Conservation (phyloP, 108 stramenopile genomes). For the Nannochloropsis granulata region DNA sequence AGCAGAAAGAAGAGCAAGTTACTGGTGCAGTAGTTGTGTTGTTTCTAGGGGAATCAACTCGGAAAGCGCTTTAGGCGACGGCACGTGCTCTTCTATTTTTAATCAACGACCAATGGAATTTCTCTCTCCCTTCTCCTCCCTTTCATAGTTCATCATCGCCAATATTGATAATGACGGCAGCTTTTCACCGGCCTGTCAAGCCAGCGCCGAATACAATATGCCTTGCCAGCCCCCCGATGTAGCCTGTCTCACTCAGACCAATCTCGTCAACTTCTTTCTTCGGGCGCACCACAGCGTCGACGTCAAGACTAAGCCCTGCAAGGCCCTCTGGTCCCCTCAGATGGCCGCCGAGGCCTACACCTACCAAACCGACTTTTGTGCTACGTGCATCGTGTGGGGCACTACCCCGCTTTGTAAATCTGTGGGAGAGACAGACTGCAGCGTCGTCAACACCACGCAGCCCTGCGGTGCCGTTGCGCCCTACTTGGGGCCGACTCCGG, state of each 20-base stretch:
- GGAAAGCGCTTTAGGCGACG: too few relatives aligned
- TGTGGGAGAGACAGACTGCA: background rate
- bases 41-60: too few relatives aligned
- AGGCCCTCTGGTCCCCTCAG: background rate
- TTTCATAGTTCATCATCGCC: background rate
- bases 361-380: background rate
- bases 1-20: background rate
- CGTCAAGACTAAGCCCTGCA: background rate
- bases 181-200: background rate
- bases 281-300: background rate
- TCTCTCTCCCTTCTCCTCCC: background rate
- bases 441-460: background rate
- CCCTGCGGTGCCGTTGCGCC: background rate
- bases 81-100: too few relatives aligned
- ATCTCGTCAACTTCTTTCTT: background rate
- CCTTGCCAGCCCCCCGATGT: background rate
- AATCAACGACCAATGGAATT: background rate
- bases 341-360: background rate
- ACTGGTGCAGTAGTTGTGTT: too few relatives aligned
- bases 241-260: background rate
- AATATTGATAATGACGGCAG: background rate
- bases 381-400: background rate
- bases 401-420: background rate
- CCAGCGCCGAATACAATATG: background rate
- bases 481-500: background rate